Conservation (phyloP, 805 yeast species). For the Saturnispora serradocipensis region DNA sequence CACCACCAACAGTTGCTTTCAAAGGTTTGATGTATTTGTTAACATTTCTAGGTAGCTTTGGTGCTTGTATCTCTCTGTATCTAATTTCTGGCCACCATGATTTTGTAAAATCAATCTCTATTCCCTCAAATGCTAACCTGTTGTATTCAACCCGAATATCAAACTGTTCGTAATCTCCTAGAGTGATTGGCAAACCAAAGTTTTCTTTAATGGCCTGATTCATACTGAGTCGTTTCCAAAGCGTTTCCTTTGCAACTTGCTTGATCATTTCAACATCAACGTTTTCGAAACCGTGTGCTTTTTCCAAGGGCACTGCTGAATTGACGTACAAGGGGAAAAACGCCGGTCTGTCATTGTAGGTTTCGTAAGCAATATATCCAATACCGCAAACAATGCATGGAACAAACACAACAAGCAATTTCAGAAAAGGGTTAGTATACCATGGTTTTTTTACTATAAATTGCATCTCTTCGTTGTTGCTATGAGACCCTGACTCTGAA, state of each 20-base stretch:
- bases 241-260: slow-evolving; percentile 17
- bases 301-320: slow-evolving; percentile 20
- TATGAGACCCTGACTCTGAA: neutral
- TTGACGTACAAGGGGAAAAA: slow-evolving; percentile 27
- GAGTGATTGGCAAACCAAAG: slow-evolving; percentile 27
- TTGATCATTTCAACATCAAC: slow-evolving; percentile 24
- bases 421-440: slow-evolving; percentile 12
- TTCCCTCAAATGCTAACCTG: slow-evolving; percentile 24
- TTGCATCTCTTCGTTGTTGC: neutral
- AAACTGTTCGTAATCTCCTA: slow-evolving; percentile 24
- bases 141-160: slow-evolving; percentile 25
- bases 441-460: slow-evolving; percentile 14
- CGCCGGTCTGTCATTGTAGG: slow-evolving; percentile 22
- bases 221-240: slow-evolving; percentile 25
- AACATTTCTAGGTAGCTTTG: slow-evolving; percentile 19
- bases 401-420: slow-evolving; percentile 10
- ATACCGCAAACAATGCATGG: slow-evolving; percentile 15
- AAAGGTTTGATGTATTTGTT: slow-evolving; percentile 27
- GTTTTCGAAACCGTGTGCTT: slow-evolving; percentile 21
- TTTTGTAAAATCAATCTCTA: slow-evolving; percentile 24
- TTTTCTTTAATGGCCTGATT: slow-evolving; percentile 21
- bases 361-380: slow-evolving; percentile 24
- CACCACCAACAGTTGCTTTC: slow-evolving; percentile 16
- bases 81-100: slow-evolving; percentile 23
- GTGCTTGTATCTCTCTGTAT: slow-evolving; percentile 20